Evolutionary conservation across 352 stramenopile genomes (phyloP).

Genomic region (Phytophthora agathidicida): DNA sequence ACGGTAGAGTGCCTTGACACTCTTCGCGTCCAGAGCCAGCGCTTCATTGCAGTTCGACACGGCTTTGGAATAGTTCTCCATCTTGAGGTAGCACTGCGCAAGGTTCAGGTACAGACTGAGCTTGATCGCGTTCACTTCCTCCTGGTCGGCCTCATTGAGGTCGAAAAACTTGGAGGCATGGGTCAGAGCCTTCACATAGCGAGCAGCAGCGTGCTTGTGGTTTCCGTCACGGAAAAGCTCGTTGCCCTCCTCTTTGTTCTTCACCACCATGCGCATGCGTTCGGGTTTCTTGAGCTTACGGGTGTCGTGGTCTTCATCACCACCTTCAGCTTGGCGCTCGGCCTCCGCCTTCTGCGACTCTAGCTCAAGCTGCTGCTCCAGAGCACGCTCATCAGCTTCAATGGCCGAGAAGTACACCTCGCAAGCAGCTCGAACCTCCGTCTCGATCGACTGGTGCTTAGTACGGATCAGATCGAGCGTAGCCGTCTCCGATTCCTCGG

Average conservation of each 20-base stretch:
- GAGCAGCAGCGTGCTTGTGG: slow-evolving; percentile 82
- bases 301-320: slow-evolving; percentile 91
- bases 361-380: slow-evolving; percentile 82
- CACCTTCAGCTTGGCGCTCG: slow-evolving; percentile 70
- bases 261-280: slow-evolving; percentile 92
- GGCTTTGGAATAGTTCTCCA: slow-evolving; percentile 89
- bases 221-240: slow-evolving; percentile 94
- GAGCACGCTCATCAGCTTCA: slow-evolving; percentile 54
- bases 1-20: slow-evolving; percentile 89
- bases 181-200: slow-evolving; percentile 92
- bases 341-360: slow-evolving; percentile 75
- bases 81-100: slow-evolving; percentile 93
- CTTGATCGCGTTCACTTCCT: slow-evolving; percentile 90
- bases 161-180: slow-evolving; percentile 95
- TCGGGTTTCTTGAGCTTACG: slow-evolving; percentile 94
- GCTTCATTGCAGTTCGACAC: slow-evolving; percentile 89
- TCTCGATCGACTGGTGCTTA: slow-evolving; percentile 65
- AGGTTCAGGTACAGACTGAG: slow-evolving; percentile 93
- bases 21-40: slow-evolving; percentile 72
- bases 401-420: slow-evolving; percentile 78
- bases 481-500: slow-evolving; percentile 82
- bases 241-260: slow-evolving; percentile 96
- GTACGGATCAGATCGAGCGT: slow-evolving; percentile 56
- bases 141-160: slow-evolving; percentile 74
- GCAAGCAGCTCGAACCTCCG: slow-evolving; percentile 56